phyloP scores from a whole-genome alignment of 441 rosid species.

The Populus hybrid region DNA sequence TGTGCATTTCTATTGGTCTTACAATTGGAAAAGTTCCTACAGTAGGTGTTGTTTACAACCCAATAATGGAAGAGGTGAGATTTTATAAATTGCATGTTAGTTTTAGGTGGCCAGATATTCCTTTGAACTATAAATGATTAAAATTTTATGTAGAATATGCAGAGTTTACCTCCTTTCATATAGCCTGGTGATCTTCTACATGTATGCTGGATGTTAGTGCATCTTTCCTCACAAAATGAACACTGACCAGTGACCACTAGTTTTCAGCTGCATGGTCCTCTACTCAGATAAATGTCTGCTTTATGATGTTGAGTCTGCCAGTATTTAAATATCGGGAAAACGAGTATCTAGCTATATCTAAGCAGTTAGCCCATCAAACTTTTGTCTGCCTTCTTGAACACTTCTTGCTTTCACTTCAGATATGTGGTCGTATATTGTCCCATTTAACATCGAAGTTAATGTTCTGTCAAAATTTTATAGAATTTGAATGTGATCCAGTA shows the following conservation, averaged over 20 bases:
- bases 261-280: not conserved
- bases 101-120: not conserved
- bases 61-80: conserved; percentile 87
- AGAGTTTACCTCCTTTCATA: not conserved
- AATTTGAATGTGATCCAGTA: not conserved
- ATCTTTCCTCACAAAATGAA: not conserved
- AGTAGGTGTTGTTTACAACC: conserved; percentile 89
- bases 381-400: too few relatives aligned
- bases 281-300: not conserved
- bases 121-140: not conserved
- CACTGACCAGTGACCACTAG: not conserved
- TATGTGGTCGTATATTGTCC: not conserved
- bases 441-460: not conserved
- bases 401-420: not conserved
- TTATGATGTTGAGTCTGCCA: not conserved
- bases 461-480: not conserved
- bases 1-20: conserved; percentile 91
- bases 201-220: not conserved
- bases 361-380: too few relatives aligned
- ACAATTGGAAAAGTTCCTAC: conserved; percentile 71
- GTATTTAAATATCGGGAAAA: not conserved
- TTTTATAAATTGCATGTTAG: not conserved
- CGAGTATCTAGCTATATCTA: not conserved
- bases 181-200: not conserved
- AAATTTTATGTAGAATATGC: not conserved